These are phyloP conservation scores for Lyophyllum semitale DNA, from an alignment of 768 basidiomycete species.

Conservation along the genomic window DNA sequence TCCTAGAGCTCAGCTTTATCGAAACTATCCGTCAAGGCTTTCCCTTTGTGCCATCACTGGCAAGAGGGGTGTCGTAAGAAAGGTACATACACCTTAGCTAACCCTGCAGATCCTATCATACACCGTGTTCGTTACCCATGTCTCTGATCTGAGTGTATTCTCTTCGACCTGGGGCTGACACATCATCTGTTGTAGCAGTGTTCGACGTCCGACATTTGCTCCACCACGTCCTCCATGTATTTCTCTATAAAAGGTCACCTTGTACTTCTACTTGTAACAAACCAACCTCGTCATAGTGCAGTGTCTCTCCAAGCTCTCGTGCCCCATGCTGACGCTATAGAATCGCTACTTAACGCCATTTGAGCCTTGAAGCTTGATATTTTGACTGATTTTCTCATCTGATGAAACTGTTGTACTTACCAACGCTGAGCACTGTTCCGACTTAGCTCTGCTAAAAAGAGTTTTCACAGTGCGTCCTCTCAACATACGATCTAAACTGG, in stretches of 20 bases:
- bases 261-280: neutral
- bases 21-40: neutral
- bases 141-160: neutral
- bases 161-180: neutral
- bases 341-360: no score
- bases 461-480: no score
- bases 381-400: no score
- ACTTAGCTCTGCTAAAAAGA: no score
- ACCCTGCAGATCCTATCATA: neutral
- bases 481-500: neutral
- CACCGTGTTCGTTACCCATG: neutral
- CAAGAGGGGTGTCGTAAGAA: neutral
- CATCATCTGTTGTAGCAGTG: neutral
- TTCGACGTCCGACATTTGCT: neutral
- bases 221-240: neutral
- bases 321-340: no score
- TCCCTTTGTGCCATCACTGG: neutral
- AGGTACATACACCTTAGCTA: neutral
- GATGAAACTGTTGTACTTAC: no score
- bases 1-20: neutral
- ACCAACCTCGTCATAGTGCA: neutral
- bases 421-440: no score
- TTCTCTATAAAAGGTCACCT: neutral
- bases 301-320: neutral
- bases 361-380: no score